Percentiles rank a stretch among this genome's conserved stretches.
phyloP scores from a whole-genome alignment of 768 basidiomycete species.

The Suillus luteus region DNA sequence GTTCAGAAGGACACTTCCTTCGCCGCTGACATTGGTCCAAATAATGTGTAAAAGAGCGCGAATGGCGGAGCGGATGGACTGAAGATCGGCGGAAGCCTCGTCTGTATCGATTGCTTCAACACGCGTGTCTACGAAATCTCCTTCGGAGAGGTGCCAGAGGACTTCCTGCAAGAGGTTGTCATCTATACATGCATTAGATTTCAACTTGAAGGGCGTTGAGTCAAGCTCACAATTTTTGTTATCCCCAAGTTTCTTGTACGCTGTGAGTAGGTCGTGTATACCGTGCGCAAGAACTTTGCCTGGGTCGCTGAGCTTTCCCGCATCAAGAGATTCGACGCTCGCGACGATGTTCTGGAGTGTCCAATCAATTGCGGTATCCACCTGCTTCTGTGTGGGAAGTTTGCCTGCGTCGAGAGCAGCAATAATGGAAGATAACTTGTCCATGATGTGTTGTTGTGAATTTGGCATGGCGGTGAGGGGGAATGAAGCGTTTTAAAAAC shows the following conservation, averaged over 20 bases:
- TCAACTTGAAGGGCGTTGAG: constrained; percentile 1
- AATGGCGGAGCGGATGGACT: constrained; percentile 51
- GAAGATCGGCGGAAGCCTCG: constrained; percentile 51
- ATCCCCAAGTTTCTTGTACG: constrained; percentile 54
- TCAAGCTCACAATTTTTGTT: constrained; percentile 57
- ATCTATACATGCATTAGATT: constrained; percentile 37
- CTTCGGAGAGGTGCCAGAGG: constrained; percentile 63
- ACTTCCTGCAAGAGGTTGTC: constrained; percentile 68
- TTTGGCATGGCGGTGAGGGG: not conserved
- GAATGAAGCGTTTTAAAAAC: not conserved
- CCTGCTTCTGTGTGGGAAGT: constrained; percentile 62
- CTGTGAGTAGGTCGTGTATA: constrained; percentile 52
- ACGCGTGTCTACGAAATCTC: constrained; percentile 45
- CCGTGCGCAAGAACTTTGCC: constrained; percentile 54
- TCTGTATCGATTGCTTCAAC: constrained; percentile 42
- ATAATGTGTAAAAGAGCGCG: constrained; percentile 52
- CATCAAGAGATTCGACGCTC: constrained; percentile 41
- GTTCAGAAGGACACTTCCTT: constrained; percentile 53
- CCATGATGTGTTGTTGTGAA: constrained; percentile 43
- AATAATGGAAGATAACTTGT: constrained; percentile 59
- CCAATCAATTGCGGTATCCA: constrained; percentile 55
- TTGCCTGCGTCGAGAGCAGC: constrained; percentile 75
- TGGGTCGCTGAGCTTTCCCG: constrained; percentile 51
- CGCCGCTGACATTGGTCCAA: constrained; percentile 54
- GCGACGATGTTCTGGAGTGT: constrained; percentile 51